Conservation (phyloP, 2,329 filamentous ascomycete genomes). For the Epichloe brachyelytri region DNA sequence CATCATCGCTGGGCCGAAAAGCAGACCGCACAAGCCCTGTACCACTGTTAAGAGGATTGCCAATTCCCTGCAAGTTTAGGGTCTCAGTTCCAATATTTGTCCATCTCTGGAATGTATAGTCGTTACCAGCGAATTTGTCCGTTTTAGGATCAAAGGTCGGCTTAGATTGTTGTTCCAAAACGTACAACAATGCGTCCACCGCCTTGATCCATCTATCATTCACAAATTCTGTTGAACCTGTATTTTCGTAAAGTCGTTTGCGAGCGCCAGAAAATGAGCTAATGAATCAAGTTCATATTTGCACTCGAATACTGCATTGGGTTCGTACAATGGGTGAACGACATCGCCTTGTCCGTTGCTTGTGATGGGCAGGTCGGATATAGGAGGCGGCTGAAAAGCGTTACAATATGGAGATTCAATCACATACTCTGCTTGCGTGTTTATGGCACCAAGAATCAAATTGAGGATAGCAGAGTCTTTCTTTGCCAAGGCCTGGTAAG, state of each 20-base stretch:
- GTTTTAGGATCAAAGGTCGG: slow-evolving; percentile 65
- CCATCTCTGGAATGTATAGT: slow-evolving; percentile 75
- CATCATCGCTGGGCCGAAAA: slow-evolving; percentile 90
- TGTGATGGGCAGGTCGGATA: slow-evolving; percentile 58
- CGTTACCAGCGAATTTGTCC: slow-evolving; percentile 53
- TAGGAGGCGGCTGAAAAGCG: slow-evolving; percentile 88
- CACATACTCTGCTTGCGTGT: slow-evolving; percentile 90
- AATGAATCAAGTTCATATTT: slow-evolving; percentile 98
- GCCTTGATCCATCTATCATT: slow-evolving; percentile 68
- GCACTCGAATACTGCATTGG: slow-evolving; percentile 82
- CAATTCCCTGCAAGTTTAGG: slow-evolving; percentile 64
- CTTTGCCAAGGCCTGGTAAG: slow-evolving; percentile 75
- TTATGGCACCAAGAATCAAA: slow-evolving; percentile 84
- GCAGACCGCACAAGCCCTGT: slow-evolving; percentile 83
- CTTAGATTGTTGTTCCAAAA: slow-evolving; percentile 66
- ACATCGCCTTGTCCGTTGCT: slow-evolving; percentile 70
- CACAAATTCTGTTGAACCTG: slow-evolving; percentile 65
- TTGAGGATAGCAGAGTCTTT: slow-evolving; percentile 67
- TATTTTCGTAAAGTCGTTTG: slow-evolving; percentile 74
- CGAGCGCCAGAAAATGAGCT: slow-evolving; percentile 76
- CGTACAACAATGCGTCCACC: slow-evolving; percentile 57
- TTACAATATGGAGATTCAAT: slow-evolving; percentile 96
- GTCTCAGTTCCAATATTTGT: slow-evolving; percentile 85
- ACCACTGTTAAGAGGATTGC: slow-evolving; percentile 78
- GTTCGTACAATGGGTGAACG: slow-evolving; percentile 81